Conservation (phyloP, 805 yeast species). For the Isabelozyma rhagii region DNA sequence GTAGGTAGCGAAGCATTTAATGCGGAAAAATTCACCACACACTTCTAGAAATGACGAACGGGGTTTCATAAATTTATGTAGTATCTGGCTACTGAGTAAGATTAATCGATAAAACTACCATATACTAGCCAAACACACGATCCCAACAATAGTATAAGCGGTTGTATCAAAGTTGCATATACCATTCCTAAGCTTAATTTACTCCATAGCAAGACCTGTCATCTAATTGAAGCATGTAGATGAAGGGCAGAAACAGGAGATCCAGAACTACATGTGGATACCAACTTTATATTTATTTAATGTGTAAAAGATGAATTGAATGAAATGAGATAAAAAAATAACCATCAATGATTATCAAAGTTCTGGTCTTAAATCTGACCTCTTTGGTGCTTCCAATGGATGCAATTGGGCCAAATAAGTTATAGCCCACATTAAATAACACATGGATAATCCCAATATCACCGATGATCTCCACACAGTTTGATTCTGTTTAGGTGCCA, state of each 20-base stretch:
- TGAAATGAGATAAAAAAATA: neutral
- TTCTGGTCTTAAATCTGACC: conserved; percentile 89
- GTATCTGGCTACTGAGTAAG: neutral
- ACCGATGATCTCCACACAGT: conserved; percentile 47
- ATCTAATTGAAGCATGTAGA: conserved; percentile 46
- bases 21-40: neutral
- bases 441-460: conserved; percentile 68
- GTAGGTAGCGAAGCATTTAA: neutral
- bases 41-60: no score
- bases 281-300: neutral
- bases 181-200: conserved; percentile 49
- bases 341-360: neutral
- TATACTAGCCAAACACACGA: conserved; percentile 37
- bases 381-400: conserved; percentile 86
- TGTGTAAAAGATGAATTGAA: neutral
- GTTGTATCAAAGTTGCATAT: conserved; percentile 47
- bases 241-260: conserved; percentile 68
- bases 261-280: conserved; percentile 1
- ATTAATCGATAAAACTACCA: neutral
- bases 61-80: neutral
- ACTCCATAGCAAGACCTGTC: conserved; percentile 63
- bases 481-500: conserved; percentile 77
- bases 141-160: conserved; percentile 38
- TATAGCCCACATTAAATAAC: conserved; percentile 88
- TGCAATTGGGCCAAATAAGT: conserved; percentile 85